These are phyloP conservation scores for Paramecium tetraurelia DNA, from an alignment of 73 alveolate genomes.

Conservation along the genomic window DNA sequence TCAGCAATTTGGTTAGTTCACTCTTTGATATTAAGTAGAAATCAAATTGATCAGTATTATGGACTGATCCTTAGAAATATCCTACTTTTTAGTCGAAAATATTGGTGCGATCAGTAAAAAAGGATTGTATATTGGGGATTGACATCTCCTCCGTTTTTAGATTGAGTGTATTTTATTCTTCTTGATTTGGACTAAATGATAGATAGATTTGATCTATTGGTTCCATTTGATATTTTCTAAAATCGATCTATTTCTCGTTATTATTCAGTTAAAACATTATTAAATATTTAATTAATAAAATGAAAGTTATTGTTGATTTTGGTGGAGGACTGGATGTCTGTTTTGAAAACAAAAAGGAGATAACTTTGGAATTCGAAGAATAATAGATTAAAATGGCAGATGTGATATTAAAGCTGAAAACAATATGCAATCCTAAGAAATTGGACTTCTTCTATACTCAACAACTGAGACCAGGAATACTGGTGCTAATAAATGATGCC, in stretches of 20 bases:
- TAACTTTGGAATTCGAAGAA: constrained; percentile 35
- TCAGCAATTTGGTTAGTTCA: neutral
- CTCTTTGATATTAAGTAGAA: neutral
- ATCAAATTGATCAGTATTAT: neutral
- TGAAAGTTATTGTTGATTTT: neutral
- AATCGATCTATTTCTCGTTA: neutral
- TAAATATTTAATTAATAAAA: neutral
- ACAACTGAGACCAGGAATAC: constrained; percentile 86
- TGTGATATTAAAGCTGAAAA: neutral
- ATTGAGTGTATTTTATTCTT: neutral
- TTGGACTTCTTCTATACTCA: constrained; percentile 36
- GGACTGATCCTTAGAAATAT: neutral
- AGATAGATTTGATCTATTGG: neutral
- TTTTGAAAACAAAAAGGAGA: constrained; percentile 40
- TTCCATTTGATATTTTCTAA: constrained; percentile 10
- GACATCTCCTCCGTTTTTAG: constrained; percentile 6
- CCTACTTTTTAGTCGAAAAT: neutral
- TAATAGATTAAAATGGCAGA: constrained; percentile 48
- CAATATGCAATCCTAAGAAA: constrained; percentile 12
- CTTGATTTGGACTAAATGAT: neutral
- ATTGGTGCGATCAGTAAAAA: neutral
- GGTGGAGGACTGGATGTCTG: constrained; percentile 62
- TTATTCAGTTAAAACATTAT: constrained; percentile 27
- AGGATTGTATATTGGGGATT: neutral
- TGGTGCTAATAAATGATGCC: constrained; percentile 90